Base-by-base conservation (phyloP, 73 alveolate genomes). In the Tetrahymena malaccensis region DNA sequence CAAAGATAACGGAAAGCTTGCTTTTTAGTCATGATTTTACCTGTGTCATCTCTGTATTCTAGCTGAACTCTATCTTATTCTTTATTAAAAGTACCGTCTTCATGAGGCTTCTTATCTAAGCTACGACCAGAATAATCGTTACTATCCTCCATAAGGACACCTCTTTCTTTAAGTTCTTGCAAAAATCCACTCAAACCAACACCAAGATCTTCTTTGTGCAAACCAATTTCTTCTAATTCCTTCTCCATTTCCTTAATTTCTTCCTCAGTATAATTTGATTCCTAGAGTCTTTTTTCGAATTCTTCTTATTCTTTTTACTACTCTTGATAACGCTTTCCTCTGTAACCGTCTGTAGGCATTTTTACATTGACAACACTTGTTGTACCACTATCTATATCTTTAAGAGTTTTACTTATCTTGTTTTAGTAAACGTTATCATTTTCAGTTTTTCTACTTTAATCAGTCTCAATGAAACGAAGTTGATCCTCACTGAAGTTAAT, bases 1-100 rank as follows among this genome's bases (percentile, higher is more conserved):
- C 96, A 95, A 19, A 85, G 40, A 85, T 95, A 95, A 55, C 96
- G 93, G 84, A 95, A 95, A 31, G 96, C 96, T 85, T 95, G 94
- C 83, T 85, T 95, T 35, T 89, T 94, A n/a, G 96, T 95, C 96
- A 95, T 95, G 21, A 95, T 83, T 95, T 57, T 95, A 44, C 96
- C 96, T 31, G 94, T 85, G 10, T 85, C 93, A 95, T 95, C 96
- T 95, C 96, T 95, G 50, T 95, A 95, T 34, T 58, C 96, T 11
- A 95, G 84, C 25, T 57, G 58, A 25, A 95, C 35, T 95, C 94
- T 85, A 15, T 93, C 95, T 84, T 85, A 94, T 31, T 95, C 84
- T 6, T 85, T n/a, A 34, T 95, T 94, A 55, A 35, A 43, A 55
- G 93, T 94, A 33, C 43, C 35, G n/a, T 50, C 93, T n/a, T 43